Percentiles rank a stretch among this genome's conserved stretches.
These are phyloP conservation scores for Bipolaris zeicola DNA, from an alignment of 2,329 filamentous ascomycete genomes.

Conservation along the genomic window DNA sequence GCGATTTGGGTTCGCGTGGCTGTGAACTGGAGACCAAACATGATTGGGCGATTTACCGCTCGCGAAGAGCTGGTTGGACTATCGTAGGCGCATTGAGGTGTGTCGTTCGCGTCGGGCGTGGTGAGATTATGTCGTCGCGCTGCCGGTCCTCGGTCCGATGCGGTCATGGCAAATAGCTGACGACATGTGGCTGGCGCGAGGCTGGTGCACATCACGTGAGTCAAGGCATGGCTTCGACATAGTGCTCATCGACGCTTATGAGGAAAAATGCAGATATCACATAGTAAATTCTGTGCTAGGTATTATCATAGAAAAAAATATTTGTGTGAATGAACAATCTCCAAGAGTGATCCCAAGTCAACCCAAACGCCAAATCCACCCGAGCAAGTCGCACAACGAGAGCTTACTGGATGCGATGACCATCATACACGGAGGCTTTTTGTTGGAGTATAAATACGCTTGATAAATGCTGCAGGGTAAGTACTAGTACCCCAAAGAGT, in stretches of 20 bases:
- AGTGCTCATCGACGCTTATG: background rate
- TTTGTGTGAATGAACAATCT: background rate
- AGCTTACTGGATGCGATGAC: background rate
- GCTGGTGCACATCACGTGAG: conserved; percentile 6
- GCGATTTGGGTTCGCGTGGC: conserved; percentile 62
- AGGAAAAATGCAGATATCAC: too few species aligned
- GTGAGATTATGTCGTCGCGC: conserved; percentile 12
- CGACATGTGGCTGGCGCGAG: conserved; percentile 12
- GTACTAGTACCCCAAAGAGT: conserved; percentile 20
- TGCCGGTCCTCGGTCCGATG: conserved; percentile 11
- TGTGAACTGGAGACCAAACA: conserved; percentile 56
- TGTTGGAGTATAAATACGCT: background rate
- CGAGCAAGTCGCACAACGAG: background rate
- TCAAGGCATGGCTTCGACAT: background rate
- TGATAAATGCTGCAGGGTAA: conserved; percentile 1
- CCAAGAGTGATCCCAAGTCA: background rate
- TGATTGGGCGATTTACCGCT: conserved; percentile 26
- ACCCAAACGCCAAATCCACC: conserved; percentile 8
- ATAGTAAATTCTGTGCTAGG: background rate
- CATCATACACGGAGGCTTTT: conserved; percentile 1
- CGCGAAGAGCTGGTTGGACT: conserved; percentile 27
- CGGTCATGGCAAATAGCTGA: background rate
- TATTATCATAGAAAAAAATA: background rate
- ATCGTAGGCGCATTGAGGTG: conserved; percentile 21
- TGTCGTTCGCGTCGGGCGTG: conserved; percentile 1